Conservation (phyloP, 192 early-diverging fungal species). For the Dissophora ornata region DNA sequence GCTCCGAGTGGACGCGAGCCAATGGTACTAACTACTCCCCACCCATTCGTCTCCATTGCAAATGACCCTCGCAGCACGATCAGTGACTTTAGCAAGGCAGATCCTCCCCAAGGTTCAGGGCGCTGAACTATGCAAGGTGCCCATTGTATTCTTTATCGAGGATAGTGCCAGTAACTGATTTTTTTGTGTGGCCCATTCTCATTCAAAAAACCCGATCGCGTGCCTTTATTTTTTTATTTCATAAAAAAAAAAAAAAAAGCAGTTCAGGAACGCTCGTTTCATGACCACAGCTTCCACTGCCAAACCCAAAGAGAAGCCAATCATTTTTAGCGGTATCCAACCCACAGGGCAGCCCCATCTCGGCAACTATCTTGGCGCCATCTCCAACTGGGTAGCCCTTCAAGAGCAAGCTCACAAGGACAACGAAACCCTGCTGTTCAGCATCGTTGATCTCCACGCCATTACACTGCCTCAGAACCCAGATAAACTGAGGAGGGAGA, state of each 20-base stretch:
- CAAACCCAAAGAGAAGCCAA: conserved; percentile 24
- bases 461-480: conserved; percentile 84
- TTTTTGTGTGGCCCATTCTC: too few relatives aligned
- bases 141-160: not conserved
- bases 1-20: too few relatives aligned
- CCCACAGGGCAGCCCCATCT: conserved; percentile 94
- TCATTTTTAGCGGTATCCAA: conserved; percentile 90
- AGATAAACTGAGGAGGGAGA: conserved; percentile 65
- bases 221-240: not conserved
- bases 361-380: conserved; percentile 94
- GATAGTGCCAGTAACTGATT: too few relatives aligned
- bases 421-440: conserved; percentile 68
- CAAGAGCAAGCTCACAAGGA: conserved; percentile 61
- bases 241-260: too few relatives aligned
- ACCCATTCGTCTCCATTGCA: not conserved
- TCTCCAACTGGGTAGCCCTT: conserved; percentile 85
- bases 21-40: too few relatives aligned
- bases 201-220: not conserved
- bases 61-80: conserved; percentile 1
- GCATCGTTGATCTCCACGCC: conserved; percentile 92
- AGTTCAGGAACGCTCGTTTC: not conserved
- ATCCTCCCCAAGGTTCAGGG: not conserved
- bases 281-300: not conserved
- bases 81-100: not conserved
- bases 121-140: conserved; percentile 8